phyloP scores from a whole-genome alignment of 2,329 filamentous ascomycete genomes.

The Fusarium irregulare region DNA sequence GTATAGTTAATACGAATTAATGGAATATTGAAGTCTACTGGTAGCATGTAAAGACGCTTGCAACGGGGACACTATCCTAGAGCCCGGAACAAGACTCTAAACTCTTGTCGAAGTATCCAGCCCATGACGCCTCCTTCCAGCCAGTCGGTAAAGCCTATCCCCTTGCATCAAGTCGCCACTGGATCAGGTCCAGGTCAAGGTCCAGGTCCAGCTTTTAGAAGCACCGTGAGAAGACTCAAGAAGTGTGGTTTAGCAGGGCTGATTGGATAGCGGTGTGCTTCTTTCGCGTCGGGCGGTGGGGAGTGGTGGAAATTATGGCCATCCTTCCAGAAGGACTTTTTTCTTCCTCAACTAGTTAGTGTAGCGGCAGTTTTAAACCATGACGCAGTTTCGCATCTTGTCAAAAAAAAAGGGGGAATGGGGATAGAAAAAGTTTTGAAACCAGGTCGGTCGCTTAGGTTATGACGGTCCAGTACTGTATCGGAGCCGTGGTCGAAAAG shows the following conservation, averaged over 20 bases:
- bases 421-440: conserved; percentile 1
- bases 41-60: neutral
- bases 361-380: conserved; percentile 28
- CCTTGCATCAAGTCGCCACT: conserved; percentile 33
- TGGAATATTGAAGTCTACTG: neutral
- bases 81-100: conserved; percentile 14
- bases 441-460: neutral
- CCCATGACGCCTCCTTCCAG: conserved; percentile 26
- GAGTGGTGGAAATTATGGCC: conserved; percentile 41
- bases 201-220: neutral
- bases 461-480: neutral
- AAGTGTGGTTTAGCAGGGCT: conserved; percentile 40
- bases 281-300: conserved; percentile 40
- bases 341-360: conserved; percentile 11
- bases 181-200: neutral
- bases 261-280: conserved; percentile 43
- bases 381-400: conserved; percentile 18
- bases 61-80: conserved; percentile 23
- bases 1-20: neutral
- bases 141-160: conserved; percentile 36
- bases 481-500: neutral
- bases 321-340: conserved; percentile 37
- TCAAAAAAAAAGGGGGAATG: neutral
- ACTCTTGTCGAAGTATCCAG: neutral
- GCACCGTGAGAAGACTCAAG: neutral